Conservation (phyloP, 1,139 yeast genomes). For the Geotrichum macrosporum region DNA sequence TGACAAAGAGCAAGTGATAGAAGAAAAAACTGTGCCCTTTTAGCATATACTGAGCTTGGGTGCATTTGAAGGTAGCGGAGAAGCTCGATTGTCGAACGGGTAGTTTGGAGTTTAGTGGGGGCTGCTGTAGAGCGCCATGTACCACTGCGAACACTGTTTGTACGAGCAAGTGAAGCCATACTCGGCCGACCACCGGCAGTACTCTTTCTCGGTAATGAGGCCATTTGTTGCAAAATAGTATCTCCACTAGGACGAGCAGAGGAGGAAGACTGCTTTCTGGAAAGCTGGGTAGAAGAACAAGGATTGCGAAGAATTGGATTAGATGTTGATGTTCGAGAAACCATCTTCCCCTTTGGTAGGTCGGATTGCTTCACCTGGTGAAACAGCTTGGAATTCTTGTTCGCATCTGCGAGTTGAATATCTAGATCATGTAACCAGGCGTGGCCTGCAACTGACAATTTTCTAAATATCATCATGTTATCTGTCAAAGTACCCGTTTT, state of each 20-base stretch:
- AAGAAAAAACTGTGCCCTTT: slow-evolving; percentile 71
- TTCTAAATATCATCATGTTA: slow-evolving; percentile 80
- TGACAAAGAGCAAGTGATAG: slow-evolving; percentile 84
- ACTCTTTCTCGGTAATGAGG: slow-evolving; percentile 36
- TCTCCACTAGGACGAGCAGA: slow-evolving; percentile 30
- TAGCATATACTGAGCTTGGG: slow-evolving; percentile 68
- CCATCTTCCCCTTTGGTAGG: slow-evolving; percentile 10
- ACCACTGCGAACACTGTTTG: slow-evolving; percentile 25
- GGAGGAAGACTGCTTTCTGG: slow-evolving; percentile 8
- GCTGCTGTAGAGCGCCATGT: slow-evolving; percentile 40
- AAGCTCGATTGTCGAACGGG: slow-evolving; percentile 57
- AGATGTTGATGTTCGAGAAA: slow-evolving; percentile 10
- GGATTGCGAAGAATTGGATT: slow-evolving; percentile 1
- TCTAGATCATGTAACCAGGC: slow-evolving; percentile 86
- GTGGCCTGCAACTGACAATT: slow-evolving; percentile 78
- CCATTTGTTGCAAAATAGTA: slow-evolving; percentile 36
- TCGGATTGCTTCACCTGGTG: slow-evolving; percentile 20
- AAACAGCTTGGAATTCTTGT: slow-evolving; percentile 21
- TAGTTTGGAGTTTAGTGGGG: slow-evolving; percentile 36
- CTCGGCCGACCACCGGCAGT: slow-evolving; percentile 47
- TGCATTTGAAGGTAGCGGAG: slow-evolving; percentile 63
- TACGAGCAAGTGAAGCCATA: slow-evolving; percentile 42
- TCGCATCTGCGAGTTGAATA: slow-evolving; percentile 36
- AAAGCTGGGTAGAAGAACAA: slow-evolving; percentile 15
- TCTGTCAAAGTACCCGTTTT: slow-evolving; percentile 97